Evolutionary conservation across 2,329 filamentous ascomycete genomes (phyloP).

Genomic region (Alternaria triticimaculans): DNA sequence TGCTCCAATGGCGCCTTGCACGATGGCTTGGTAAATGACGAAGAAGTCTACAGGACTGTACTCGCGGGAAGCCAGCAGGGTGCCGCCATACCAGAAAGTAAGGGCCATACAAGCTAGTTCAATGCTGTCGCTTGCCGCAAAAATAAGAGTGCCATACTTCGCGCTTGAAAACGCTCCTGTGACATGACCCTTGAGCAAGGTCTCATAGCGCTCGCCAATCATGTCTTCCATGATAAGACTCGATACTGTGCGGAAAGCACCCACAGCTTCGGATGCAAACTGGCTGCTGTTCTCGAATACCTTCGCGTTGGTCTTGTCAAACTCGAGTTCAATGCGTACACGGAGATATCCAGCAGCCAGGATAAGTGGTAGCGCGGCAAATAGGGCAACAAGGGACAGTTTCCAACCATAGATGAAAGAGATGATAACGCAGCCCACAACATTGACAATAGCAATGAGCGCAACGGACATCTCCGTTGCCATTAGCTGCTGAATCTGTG

Average conservation of each 20-base stretch:
- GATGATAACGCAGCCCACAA: slow-evolving; percentile 70
- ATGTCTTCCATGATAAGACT: slow-evolving; percentile 72
- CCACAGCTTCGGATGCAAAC: slow-evolving; percentile 76
- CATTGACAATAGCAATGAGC: slow-evolving; percentile 69
- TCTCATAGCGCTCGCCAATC: slow-evolving; percentile 67
- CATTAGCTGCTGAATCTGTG: slow-evolving; percentile 67
- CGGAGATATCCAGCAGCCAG: slow-evolving; percentile 59
- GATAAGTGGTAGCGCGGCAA: slow-evolving; percentile 62
- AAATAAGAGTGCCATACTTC: slow-evolving; percentile 67
- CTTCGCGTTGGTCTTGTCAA: slow-evolving; percentile 70
- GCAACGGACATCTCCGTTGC: slow-evolving; percentile 66
- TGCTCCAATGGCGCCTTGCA: slow-evolving; percentile 52
- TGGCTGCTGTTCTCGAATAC: slow-evolving; percentile 76
- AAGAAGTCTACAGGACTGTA: slow-evolving; percentile 59
- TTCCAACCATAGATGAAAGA: slow-evolving; percentile 80
- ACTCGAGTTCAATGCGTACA: slow-evolving; percentile 67
- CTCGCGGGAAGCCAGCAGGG: slow-evolving; percentile 53
- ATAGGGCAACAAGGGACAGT: slow-evolving; percentile 70
- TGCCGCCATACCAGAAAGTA: slow-evolving; percentile 61
- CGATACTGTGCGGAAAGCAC: slow-evolving; percentile 75
- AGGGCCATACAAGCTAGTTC: slow-evolving; percentile 69
- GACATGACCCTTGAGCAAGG: slow-evolving; percentile 66
- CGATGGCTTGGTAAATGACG: slow-evolving; percentile 60
- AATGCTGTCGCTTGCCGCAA: slow-evolving; percentile 72
- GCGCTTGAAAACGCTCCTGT: slow-evolving; percentile 66